phyloP scores from a whole-genome alignment of 2,329 filamentous ascomycete genomes.

The Penicillium sp. region DNA sequence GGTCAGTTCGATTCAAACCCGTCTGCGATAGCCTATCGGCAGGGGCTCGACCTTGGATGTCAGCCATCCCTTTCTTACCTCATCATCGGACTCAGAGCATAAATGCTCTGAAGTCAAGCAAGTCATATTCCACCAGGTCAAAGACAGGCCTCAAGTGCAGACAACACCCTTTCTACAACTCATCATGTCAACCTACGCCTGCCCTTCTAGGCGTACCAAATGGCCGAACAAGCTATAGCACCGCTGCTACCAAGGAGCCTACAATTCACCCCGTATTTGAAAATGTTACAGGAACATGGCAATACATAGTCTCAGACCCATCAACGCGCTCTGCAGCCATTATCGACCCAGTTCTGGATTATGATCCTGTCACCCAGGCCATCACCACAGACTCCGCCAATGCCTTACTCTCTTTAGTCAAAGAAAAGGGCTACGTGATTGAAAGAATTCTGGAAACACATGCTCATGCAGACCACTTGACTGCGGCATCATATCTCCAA shows the following conservation, averaged over 20 bases:
- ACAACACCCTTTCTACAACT: background rate
- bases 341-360: constrained; percentile 65
- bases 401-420: constrained; percentile 47
- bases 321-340: constrained; percentile 52
- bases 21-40: background rate
- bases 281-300: constrained; percentile 55
- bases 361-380: constrained; percentile 44
- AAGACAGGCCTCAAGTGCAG: background rate
- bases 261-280: constrained; percentile 39
- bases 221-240: constrained; percentile 7
- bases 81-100: background rate
- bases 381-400: constrained; percentile 58
- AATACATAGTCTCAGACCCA: constrained; percentile 61
- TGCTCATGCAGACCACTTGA: constrained; percentile 54
- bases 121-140: background rate
- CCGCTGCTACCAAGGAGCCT: constrained; percentile 16
- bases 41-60: background rate
- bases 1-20: background rate
- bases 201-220: background rate
- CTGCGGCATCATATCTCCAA: constrained; percentile 60
- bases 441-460: constrained; percentile 62
- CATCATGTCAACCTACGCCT: background rate
- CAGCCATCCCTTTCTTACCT: background rate
- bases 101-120: background rate
- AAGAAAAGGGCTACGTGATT: constrained; percentile 50